Conservation (phyloP, 371 early-diverging fungal species). For the Hamiltosporidium magnivora region DNA sequence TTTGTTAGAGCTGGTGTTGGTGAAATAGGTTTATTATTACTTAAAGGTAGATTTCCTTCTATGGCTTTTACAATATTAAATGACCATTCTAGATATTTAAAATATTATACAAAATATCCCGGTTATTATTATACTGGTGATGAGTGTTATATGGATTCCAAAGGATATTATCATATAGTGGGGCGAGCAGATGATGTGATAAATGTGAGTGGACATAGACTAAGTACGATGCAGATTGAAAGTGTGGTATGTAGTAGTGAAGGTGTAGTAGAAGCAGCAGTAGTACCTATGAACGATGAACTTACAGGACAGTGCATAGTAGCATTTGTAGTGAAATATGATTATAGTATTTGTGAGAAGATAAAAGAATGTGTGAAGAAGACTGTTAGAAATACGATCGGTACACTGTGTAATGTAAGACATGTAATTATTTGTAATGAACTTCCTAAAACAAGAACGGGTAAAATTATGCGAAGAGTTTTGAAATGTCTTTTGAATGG, state of each 20-base stretch:
- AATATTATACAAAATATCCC: conserved; percentile 62
- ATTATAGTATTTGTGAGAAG: conserved; percentile 61
- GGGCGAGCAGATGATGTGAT: conserved; percentile 84
- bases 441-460: conserved; percentile 80
- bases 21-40: conserved; percentile 75
- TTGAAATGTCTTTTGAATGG: conserved; percentile 73
- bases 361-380: conserved; percentile 61
- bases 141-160: conserved; percentile 58
- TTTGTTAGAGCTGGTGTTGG: too few species aligned
- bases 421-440: conserved; percentile 67
- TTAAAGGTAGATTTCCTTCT: conserved; percentile 77
- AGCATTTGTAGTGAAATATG: conserved; percentile 60
- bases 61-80: conserved; percentile 78
- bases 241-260: conserved; percentile 66
- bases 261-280: conserved; percentile 77
- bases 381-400: conserved; percentile 70
- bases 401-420: conserved; percentile 69
- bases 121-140: conserved; percentile 70
- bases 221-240: conserved; percentile 85
- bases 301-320: conserved; percentile 67
- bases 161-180: conserved; percentile 75
- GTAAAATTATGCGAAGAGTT: conserved; percentile 75
- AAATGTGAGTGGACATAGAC: conserved; percentile 86
- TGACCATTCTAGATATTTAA: conserved; percentile 71
- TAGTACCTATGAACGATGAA: conserved; percentile 74